These are phyloP conservation scores for Candolleomyces efflorescens DNA, from an alignment of 768 basidiomycete genomes.

Conservation along the genomic window DNA sequence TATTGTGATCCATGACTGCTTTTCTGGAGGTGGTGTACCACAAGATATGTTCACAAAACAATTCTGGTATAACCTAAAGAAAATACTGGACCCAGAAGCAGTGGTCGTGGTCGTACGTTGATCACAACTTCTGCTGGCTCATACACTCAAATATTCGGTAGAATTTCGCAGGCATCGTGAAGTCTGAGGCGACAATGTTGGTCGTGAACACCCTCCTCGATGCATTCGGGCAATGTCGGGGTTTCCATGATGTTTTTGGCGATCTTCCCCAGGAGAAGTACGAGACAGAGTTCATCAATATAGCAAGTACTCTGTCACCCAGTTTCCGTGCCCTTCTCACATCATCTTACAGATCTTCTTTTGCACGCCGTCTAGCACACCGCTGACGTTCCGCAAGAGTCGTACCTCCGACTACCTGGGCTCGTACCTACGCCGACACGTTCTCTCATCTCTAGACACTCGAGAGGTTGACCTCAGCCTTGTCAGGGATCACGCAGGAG, in stretches of 20 bases:
- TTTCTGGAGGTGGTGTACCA: slow-evolving; percentile 92
- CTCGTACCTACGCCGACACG: slow-evolving; percentile 58
- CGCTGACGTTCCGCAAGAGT: slow-evolving; percentile 57
- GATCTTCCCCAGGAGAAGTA: slow-evolving; percentile 42
- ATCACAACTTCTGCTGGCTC: neutral
- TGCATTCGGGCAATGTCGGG: slow-evolving; percentile 76
- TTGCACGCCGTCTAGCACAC: slow-evolving; percentile 56
- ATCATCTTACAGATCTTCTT: slow-evolving; percentile 64
- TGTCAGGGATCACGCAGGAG: slow-evolving; percentile 37
- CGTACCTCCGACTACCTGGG: slow-evolving; percentile 58
- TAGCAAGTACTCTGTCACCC: slow-evolving; percentile 43
- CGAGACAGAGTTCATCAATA: slow-evolving; percentile 59
- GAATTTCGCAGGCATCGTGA: slow-evolving; percentile 82
- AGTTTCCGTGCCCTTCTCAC: neutral
- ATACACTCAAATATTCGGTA: slow-evolving; percentile 21
- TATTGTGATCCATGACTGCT: slow-evolving; percentile 85
- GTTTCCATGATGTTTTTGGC: slow-evolving; percentile 68
- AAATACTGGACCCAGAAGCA: slow-evolving; percentile 62
- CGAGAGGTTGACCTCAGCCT: slow-evolving; percentile 51
- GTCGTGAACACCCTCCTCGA: slow-evolving; percentile 66
- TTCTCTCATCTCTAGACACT: slow-evolving; percentile 47
- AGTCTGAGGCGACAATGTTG: slow-evolving; percentile 57
- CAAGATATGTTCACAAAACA: slow-evolving; percentile 78
- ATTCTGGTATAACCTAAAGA: slow-evolving; percentile 74
- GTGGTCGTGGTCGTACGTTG: slow-evolving; percentile 74